These are phyloP conservation scores for Viola pubescens DNA, from an alignment of 441 rosid species.

Conservation along the genomic window DNA sequence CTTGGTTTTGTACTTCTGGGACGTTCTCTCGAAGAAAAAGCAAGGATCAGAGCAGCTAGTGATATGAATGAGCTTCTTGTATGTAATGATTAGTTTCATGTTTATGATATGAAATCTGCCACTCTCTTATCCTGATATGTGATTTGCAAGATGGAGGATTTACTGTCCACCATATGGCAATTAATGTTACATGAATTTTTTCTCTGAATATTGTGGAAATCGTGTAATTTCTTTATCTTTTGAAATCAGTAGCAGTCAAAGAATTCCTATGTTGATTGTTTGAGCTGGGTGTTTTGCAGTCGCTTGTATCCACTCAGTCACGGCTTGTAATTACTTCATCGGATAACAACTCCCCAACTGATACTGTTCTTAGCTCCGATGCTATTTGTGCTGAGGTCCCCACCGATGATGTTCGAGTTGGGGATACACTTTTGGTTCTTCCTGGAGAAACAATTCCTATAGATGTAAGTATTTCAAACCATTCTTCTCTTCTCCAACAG, in stretches of 20 bases:
- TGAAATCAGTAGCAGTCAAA: neutral
- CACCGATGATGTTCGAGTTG: constrained; percentile 81
- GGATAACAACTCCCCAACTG: constrained; percentile 42
- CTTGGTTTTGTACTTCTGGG: constrained; percentile 95
- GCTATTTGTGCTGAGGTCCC: constrained; percentile 80
- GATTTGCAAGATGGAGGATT: neutral
- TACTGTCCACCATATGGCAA: neutral
- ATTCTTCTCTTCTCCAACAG: neutral
- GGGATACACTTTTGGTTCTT: constrained; percentile 76
- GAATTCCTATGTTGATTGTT: constrained; percentile 11
- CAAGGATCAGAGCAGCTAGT: constrained; percentile 78
- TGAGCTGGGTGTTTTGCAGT: constrained; percentile 46
- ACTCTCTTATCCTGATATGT: neutral
- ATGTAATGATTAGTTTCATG: constrained; percentile 22
- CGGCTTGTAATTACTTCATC: constrained; percentile 80
- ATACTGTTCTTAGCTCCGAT: constrained; percentile 63
- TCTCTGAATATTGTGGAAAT: neutral
- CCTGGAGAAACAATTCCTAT: constrained; percentile 95
- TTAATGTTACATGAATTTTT: neutral
- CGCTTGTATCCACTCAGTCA: constrained; percentile 76
- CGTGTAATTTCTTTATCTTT: neutral
- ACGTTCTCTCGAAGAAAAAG: constrained; percentile 89
- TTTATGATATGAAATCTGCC: constrained; percentile 7
- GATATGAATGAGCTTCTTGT: constrained; percentile 96
- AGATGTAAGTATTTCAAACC: constrained; percentile 50